Percentiles rank a stretch among this genome's conserved stretches.
phyloP scores from a whole-genome alignment of 208 protist species.

The Blechomonas ayalai region DNA sequence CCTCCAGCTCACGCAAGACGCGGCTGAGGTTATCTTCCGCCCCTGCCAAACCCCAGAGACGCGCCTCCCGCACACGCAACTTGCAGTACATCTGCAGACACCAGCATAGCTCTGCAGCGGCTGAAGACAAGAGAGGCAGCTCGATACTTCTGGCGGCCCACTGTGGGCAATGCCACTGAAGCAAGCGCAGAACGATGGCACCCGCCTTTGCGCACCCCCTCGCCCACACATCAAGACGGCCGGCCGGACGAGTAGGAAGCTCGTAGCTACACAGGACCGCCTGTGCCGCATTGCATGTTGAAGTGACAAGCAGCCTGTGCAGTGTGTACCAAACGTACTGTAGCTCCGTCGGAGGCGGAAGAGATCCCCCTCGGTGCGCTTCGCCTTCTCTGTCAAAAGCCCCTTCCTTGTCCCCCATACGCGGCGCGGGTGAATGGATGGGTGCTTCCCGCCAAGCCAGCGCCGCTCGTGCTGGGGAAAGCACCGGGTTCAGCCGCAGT shows the following conservation, averaged over 20 bases:
- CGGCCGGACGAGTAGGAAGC: too few relatives aligned
- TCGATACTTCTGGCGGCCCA: not conserved
- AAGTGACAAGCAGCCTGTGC: constrained; percentile 26
- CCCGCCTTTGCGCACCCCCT: constrained; percentile 21
- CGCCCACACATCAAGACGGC: too few relatives aligned
- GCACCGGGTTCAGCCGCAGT: not conserved
- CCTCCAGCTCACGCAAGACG: constrained; percentile 2
- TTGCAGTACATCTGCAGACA: constrained; percentile 27
- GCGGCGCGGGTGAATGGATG: too few relatives aligned
- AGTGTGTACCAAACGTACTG: constrained; percentile 33
- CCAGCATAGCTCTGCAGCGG: constrained; percentile 14
- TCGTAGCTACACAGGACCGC: too few relatives aligned
- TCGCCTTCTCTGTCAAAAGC: too few relatives aligned
- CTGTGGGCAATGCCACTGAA: constrained; percentile 23
- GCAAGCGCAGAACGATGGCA: too few relatives aligned
- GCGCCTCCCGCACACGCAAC: constrained; percentile 20
- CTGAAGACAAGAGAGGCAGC: not conserved
- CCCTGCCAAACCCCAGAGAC: constrained; percentile 15
- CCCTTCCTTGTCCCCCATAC: too few relatives aligned
- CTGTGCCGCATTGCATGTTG: constrained; percentile 27
- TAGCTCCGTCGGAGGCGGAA: constrained; percentile 12
- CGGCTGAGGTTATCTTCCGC: constrained; percentile 1
- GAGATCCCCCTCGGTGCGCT: not conserved
- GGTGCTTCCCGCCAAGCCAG: constrained; percentile 6
- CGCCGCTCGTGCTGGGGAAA: constrained; percentile 4